phyloP scores from a whole-genome alignment of 139 green algal species.

The Haematococcus lacustris region DNA sequence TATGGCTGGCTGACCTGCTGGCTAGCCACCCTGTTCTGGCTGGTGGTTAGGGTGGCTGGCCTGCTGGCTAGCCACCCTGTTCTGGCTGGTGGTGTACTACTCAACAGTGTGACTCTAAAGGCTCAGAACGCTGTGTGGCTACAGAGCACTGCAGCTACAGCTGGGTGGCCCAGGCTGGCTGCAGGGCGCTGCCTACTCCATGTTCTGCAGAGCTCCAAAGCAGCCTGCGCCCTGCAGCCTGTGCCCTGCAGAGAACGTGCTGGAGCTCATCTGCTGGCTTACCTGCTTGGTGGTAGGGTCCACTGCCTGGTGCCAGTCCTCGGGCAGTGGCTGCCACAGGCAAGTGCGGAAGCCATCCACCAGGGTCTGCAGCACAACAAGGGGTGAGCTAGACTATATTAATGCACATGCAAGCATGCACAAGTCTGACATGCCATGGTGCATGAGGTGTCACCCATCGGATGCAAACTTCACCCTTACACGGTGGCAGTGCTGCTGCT shows the following conservation, averaged over 20 bases:
- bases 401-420: neutral
- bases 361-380: conserved; percentile 40
- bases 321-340: conserved; percentile 66
- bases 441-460: neutral
- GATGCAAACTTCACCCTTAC: neutral
- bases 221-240: no score
- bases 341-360: conserved; percentile 62
- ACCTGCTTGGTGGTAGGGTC: neutral
- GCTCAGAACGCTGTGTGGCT: no score
- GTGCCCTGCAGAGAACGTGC: no score
- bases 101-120: no score
- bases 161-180: neutral
- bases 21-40: no score
- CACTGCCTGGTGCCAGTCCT: conserved; percentile 67
- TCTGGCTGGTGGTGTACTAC: no score
- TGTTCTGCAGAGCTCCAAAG: no score
- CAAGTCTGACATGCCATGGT: neutral
- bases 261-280: neutral
- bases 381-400: no score
- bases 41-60: no score
- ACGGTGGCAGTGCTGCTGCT: neutral
- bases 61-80: no score
- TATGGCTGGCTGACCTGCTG: no score
- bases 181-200: no score
- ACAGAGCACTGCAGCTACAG: neutral